A percentile compares a stretch with the other conserved stretches of the same genome.
These are phyloP conservation scores for Zygoascus ofunaensis DNA, from an alignment of 805 yeast genomes.

Conservation along the genomic window DNA sequence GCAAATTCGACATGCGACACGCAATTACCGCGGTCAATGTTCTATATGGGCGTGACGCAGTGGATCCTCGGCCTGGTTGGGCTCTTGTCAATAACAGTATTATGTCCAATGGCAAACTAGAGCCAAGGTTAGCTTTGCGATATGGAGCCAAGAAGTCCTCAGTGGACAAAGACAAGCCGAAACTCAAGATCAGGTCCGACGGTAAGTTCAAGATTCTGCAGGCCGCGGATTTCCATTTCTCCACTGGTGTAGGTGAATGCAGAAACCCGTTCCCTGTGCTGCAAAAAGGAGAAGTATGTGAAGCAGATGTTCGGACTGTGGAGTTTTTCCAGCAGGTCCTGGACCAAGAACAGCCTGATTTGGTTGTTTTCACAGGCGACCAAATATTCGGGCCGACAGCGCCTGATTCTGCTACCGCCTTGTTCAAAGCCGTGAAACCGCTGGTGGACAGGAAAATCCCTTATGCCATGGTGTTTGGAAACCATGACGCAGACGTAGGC, in stretches of 20 bases:
- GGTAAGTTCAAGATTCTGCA: conserved; percentile 72
- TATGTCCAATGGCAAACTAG: conserved; percentile 15
- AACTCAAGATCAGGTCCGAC: conserved; percentile 32
- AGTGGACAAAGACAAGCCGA: conserved; percentile 17
- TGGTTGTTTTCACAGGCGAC: conserved; percentile 85
- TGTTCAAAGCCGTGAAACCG: conserved; percentile 69
- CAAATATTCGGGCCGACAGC: conserved; percentile 74
- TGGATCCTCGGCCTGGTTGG: conserved; percentile 77
- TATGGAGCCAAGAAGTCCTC: conserved; percentile 9
- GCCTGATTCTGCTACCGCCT: conserved; percentile 73
- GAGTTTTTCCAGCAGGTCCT: conserved; percentile 53
- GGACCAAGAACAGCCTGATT: conserved; percentile 71
- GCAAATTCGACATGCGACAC: conserved; percentile 28
- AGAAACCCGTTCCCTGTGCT: conserved; percentile 39
- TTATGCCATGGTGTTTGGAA: conserved; percentile 79
- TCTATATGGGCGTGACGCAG: conserved; percentile 62
- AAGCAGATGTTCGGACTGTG: conserved; percentile 69
- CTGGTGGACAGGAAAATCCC: conserved; percentile 63
- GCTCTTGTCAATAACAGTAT: conserved; percentile 26
- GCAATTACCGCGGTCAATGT: conserved; percentile 55
- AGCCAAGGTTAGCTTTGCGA: conserved; percentile 22
- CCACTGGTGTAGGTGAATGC: conserved; percentile 77
- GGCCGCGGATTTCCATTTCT: conserved; percentile 83
- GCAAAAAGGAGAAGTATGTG: conserved; percentile 39
- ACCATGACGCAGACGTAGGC: conserved; percentile 73